phyloP scores from a whole-genome alignment of 2,329 filamentous ascomycete species.

The Fusarium temperatum region DNA sequence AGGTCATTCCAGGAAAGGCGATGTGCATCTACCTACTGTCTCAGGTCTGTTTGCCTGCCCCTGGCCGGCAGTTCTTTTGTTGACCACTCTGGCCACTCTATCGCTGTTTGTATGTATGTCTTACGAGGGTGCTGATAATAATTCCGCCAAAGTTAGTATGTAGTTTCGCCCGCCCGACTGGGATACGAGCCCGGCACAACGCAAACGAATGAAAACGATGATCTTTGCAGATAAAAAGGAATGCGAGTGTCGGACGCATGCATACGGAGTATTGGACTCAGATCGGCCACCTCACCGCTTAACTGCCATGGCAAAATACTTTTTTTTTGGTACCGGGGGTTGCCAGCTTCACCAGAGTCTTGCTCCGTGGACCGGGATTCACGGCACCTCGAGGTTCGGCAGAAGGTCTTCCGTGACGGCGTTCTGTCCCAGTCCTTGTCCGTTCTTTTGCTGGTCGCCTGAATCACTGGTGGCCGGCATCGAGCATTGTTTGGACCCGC shows the following conservation, averaged over 20 bases:
- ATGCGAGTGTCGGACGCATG: not conserved
- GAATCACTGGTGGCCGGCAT: conserved; percentile 12
- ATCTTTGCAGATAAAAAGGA: conserved; percentile 1
- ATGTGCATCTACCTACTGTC: conserved; percentile 2
- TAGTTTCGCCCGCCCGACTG: not conserved
- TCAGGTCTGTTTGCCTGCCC: not conserved
- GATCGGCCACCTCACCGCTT: conserved; percentile 5
- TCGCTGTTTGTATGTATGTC: not conserved
- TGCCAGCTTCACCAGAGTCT: conserved; percentile 2
- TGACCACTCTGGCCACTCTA: not conserved
- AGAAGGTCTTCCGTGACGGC: conserved; percentile 9
- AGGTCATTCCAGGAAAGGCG: conserved; percentile 1
- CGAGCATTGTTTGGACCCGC: conserved; percentile 14
- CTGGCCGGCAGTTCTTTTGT: conserved; percentile 9
- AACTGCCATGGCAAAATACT: not conserved
- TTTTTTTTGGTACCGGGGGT: not conserved
- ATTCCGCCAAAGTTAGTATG: not conserved
- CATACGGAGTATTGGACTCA: not conserved
- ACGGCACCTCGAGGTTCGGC: conserved; percentile 5
- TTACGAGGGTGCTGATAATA: not conserved
- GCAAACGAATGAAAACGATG: conserved; percentile 3
- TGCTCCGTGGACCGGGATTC: conserved; percentile 11
- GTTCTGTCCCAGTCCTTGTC: conserved; percentile 4
- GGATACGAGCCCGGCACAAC: not conserved
- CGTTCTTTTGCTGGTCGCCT: conserved; percentile 15